A percentile compares a stretch with the other conserved stretches of the same genome.
Conservation (phyloP, 1,139 yeast genomes). For the Hanseniaspora sp. region DNA sequence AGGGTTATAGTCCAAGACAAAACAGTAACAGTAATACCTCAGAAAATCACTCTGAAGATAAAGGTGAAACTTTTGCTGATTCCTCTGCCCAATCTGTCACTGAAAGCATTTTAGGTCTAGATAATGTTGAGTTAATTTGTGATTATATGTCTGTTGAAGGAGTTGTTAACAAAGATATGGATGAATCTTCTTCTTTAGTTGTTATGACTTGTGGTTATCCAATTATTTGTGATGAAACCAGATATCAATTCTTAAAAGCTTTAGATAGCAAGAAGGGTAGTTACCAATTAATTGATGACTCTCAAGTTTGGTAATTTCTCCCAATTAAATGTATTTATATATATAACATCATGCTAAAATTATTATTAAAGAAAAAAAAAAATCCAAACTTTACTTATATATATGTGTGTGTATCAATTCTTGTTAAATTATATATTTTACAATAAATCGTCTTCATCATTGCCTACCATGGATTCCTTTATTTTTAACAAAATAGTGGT, state of each 20-base stretch:
- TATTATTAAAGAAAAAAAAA: too few relatives aligned
- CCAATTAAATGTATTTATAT: neutral
- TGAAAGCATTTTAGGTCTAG: neutral
- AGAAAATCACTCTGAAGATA: conserved; percentile 2
- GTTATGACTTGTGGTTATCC: conserved; percentile 45
- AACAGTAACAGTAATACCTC: conserved; percentile 4
- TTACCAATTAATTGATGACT: conserved; percentile 13
- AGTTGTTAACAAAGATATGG: conserved; percentile 33
- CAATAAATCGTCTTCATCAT: conserved; percentile 48
- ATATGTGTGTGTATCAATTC: neutral
- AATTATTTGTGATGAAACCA: conserved; percentile 42
- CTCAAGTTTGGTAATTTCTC: conserved; percentile 15
- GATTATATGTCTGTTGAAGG: conserved; percentile 40
- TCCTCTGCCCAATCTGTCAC: neutral
- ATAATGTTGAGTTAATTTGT: conserved; percentile 34
- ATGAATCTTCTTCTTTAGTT: conserved; percentile 34
- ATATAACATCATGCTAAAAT: neutral
- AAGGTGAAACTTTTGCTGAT: conserved; percentile 1
- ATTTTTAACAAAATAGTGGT: conserved; percentile 75
- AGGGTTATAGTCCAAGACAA: conserved; percentile 21
- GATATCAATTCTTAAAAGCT: conserved; percentile 28
- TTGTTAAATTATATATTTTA: neutral
- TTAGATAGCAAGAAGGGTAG: neutral
- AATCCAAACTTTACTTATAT: too few relatives aligned
- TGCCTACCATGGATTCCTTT: conserved; percentile 61